Evolutionary conservation across 306 rosid genomes (phyloP), one percentile per base, ranked within the genome.

Genomic region (Cucurbita pepo): DNA sequence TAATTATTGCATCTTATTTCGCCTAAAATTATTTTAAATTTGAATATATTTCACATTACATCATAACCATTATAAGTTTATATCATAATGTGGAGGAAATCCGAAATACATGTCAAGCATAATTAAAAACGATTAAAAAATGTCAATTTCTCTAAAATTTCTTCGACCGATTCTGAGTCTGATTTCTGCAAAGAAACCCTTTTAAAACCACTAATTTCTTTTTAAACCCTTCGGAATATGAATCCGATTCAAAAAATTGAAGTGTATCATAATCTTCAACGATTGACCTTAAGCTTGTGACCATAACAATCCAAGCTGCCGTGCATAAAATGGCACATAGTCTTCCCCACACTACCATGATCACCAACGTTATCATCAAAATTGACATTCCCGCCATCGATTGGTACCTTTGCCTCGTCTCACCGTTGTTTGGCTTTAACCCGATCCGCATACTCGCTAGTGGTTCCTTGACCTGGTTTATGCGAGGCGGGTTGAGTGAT

Each of bases 291-390:
- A 73, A 73, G 4, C 59, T 56, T 1, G 66, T 19, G 1, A 40
- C 41, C 1, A 56, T 4, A 15, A 30, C 41, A 41, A 73, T 16
- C 76, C 76, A 73, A 1, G 14, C 7, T 7, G 76, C 65, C 40
- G 76, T 73, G 7, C 66, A 56, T 4, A 73, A 13, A 5, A 73
- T 73, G 3, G 76, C 76, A 40, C 65, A 73, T 0, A 73, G 3
- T 73, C n/a, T 73, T 73, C 76, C 76, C 76, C 76, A 73, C 16
- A 56, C 4, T 10, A 73, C 11, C 76, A 73, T 73, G 2, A 73
- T 73, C 14, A 43, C 14, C 45, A 73, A 40, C 4, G 54, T 73
- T 12, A 73, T 21, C 5, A 73, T 56, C 21, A 73, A 8, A 36
- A 73, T 13, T 10, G 67, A 56, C 38, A 73, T 21, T 16, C 43